phyloP scores from a whole-genome alignment of 768 basidiomycete species.

The Dacryopinax primogenitus region DNA sequence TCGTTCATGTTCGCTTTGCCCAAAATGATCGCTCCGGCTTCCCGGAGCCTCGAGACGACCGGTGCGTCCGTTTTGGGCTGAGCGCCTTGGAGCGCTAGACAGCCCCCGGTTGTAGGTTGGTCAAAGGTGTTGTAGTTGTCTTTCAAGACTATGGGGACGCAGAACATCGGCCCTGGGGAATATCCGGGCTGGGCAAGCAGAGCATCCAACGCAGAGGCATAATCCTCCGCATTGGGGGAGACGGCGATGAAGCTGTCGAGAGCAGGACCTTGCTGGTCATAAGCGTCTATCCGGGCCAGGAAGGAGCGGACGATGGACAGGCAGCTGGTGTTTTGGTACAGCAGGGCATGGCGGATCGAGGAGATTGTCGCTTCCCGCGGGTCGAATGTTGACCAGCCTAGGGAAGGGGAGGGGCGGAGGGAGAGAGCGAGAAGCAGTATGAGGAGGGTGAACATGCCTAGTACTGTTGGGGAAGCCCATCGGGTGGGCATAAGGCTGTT shows the following conservation, averaged over 20 bases:
- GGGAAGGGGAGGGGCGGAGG: background rate
- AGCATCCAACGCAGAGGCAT: background rate
- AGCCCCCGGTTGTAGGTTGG: background rate
- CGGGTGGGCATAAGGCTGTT: too few relatives aligned
- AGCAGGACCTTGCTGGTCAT: background rate
- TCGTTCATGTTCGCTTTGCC: conserved; percentile 9
- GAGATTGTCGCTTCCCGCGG: background rate
- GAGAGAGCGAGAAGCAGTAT: background rate
- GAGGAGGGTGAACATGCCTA: background rate
- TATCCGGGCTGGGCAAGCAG: background rate
- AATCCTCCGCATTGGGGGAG: background rate
- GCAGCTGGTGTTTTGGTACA: background rate
- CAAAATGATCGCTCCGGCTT: background rate
- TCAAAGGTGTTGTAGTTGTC: conserved; percentile 1
- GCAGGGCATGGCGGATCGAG: background rate
- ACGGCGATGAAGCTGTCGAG: background rate
- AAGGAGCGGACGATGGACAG: background rate
- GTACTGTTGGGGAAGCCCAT: too few relatives aligned
- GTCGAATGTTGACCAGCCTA: background rate
- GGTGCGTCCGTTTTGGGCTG: background rate
- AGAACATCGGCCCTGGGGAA: background rate
- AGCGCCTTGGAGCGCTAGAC: background rate
- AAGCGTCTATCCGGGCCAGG: conserved; percentile 1
- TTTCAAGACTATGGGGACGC: background rate
- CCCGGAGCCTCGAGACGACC: background rate